Base-by-base conservation (phyloP, 2,329 filamentous ascomycete genomes). In the Hymenoscyphus fructigenus region DNA sequence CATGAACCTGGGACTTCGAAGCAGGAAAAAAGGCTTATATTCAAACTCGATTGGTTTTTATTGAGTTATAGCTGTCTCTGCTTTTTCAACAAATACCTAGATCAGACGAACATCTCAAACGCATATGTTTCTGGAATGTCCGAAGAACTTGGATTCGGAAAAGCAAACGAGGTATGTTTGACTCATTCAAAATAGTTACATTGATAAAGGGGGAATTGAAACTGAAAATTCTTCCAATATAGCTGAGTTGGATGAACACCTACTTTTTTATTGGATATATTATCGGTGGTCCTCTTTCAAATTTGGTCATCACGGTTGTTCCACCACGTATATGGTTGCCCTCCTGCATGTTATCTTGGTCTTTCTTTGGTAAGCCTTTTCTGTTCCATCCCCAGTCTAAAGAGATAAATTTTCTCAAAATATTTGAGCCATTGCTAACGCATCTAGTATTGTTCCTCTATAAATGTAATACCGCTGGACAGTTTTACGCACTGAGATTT, bases 231-330 rank as follows among this genome's bases (percentile, higher is more conserved):
- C 20, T 47, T 3, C 1, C n/a, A n/a, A n/a, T n/a, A 5, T 47
- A 81, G 66, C 74, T 81, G 23, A 78, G 73, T n/a, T 81, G 78
- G 77, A 78, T 81, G 73, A 80, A 78, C 53, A 83, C 79, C 0
- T 81, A 77, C 66, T 79, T 78, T 68, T 76, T 72, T 50, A 80
- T 85, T 0, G 85, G 86, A 10, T 88, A 88, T 68, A 82, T 85
- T 0, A 78, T 88, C 76, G 75, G 76, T 0, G 78, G 78, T 7
- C 73, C 80, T 2, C 77, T 80, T 26, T 72, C 78, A 56, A 82
- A 82, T 64, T 68, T 83, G 28, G 69, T 82, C 65, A 75, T 83
- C 65, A 72, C 77, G 23, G 74, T 75, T 60, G 69, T 80, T 7
- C 74, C 77, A 12, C 79, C 79, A 0, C 77, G 76, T 1, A 71